A percentile compares a stretch with the other conserved stretches of the same genome.
phyloP scores from a whole-genome alignment of 345 rosid genomes.

The Balakata baccata region DNA sequence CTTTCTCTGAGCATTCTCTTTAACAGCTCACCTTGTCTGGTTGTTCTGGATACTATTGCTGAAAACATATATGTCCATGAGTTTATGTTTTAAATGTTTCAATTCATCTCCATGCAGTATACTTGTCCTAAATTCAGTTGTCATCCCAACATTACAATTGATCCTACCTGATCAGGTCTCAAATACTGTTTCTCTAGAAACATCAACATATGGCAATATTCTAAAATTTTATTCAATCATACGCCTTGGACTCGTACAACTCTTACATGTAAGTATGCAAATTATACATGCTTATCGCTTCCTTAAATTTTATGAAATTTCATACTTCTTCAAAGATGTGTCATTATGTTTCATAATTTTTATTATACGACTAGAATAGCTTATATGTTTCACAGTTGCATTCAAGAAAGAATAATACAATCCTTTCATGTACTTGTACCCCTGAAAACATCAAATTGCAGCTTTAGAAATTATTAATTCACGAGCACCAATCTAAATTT shows the following conservation, averaged over 20 bases:
- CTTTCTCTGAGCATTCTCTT: not conserved
- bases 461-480: not conserved
- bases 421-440: not conserved
- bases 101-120: slow-evolving; percentile 45
- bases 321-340: not conserved
- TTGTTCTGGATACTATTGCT: slow-evolving; percentile 4
- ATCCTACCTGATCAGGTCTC: slow-evolving; percentile 60
- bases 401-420: not conserved
- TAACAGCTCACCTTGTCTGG: not conserved
- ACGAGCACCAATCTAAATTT: not conserved
- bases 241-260: slow-evolving; percentile 64
- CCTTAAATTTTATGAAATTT: not conserved
- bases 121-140: slow-evolving; percentile 54
- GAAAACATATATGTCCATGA: not conserved
- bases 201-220: slow-evolving; percentile 38
- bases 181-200: slow-evolving; percentile 35
- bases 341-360: not conserved
- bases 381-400: not conserved
- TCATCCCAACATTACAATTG: slow-evolving; percentile 68
- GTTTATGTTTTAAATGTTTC: not conserved
- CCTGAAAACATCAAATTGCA: not conserved
- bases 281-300: slow-evolving; percentile 1
- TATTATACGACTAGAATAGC: not conserved
- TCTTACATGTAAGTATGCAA: slow-evolving; percentile 65
- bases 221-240: slow-evolving; percentile 49